A percentile compares a stretch with the other conserved stretches of the same genome.
Conservation (phyloP, 192 early-diverging fungal genomes). For the Anaeromyces robustus region DNA sequence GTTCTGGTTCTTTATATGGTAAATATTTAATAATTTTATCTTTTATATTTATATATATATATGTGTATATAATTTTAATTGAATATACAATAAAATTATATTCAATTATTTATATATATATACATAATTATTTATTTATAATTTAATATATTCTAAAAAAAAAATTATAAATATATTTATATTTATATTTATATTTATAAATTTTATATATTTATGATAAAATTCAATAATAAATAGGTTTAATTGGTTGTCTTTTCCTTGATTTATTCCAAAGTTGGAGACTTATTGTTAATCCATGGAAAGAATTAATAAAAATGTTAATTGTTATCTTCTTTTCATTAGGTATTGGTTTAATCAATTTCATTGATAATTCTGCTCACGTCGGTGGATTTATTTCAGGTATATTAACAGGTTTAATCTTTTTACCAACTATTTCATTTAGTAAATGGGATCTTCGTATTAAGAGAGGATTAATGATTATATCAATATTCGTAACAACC, state of each 20-base stretch:
- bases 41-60: neutral
- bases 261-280: constrained; percentile 69
- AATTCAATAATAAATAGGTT: constrained; percentile 18
- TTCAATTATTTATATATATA: too few relatives aligned
- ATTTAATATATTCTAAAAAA: too few relatives aligned
- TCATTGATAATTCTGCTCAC: constrained; percentile 77
- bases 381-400: constrained; percentile 60
- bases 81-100: too few relatives aligned
- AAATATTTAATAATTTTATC: too few relatives aligned
- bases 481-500: constrained; percentile 3
- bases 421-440: constrained; percentile 50
- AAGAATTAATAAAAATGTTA: constrained; percentile 49
- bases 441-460: constrained; percentile 13
- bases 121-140: too few relatives aligned
- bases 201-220: too few relatives aligned
- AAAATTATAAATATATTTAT: too few relatives aligned
- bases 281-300: constrained; percentile 37
- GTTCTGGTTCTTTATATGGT: constrained; percentile 37
- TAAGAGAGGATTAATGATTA: constrained; percentile 15
- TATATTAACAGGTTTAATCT: constrained; percentile 46
- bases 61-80: too few relatives aligned
- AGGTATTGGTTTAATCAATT: constrained; percentile 52
- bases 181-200: neutral
- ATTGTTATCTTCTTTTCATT: constrained; percentile 47
- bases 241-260: constrained; percentile 60